Evolutionary conservation across 441 rosid species (phyloP), one percentile per base, ranked within the genome.

Genomic region (Jatropha podagrica): DNA sequence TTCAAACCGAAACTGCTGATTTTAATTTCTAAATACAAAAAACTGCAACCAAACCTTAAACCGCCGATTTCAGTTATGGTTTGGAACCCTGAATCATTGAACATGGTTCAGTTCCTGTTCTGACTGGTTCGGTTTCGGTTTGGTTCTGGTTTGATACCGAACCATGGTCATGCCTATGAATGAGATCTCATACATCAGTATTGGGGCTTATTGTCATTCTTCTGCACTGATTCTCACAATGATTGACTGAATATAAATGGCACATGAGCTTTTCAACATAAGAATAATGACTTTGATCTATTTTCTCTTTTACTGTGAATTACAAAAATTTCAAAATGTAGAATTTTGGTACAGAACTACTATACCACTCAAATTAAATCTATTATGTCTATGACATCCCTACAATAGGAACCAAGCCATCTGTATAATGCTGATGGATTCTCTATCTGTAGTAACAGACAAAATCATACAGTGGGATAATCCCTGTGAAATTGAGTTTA

Each of bases 301-400:
- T 17, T 61, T 38, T 72, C 17, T 59, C 40, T 20, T 60, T 23
- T 14, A 62, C 60, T 62, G 37, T 42, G 49, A 62, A 73, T 62
- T 32, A 2, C 5, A 11, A 15, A 2, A 72, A 46, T 72, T 44
- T 72, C 26, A 60, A 44, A 20, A 15, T 15, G 18, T 12, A 44
- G 15, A 46, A 32, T 2, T 40, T 55, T 59, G 56, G 41, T 15
- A 1, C 7, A 55, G 14, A 61, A 52, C 68, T 61, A 72, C 1
- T 27, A 27, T 40, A 62, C 73, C 62, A 69, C 9, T 38, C 8
- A 38, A 63, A 69, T 69, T 69, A 69, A 69, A 52, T 32, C 59
- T 44, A 59, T 11, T 9, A 68, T 32, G 42, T 32, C 1, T 44
- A 7, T 18, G 27, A 2, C 27, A 32, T 62, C 44, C 3, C 20